phyloP scores from a whole-genome alignment of 2,329 filamentous ascomycete genomes.

The Hypoxylon sp. region DNA sequence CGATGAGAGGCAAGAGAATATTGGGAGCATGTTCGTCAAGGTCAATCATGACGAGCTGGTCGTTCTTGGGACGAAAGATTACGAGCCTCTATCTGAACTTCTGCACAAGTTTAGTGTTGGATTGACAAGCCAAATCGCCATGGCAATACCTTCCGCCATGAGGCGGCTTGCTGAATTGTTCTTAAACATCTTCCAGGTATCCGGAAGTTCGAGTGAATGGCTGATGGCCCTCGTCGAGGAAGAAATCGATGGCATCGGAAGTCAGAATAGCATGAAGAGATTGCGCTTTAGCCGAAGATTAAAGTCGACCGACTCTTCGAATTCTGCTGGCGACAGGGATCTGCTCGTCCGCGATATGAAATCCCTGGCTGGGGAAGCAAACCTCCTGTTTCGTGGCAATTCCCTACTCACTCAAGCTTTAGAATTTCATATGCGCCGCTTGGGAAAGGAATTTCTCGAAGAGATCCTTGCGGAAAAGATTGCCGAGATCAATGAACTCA shows the following conservation, averaged over 20 bases:
- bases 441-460: conserved; percentile 93
- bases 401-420: conserved; percentile 92
- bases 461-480: conserved; percentile 89
- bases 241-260: conserved; percentile 93
- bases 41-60: conserved; percentile 89
- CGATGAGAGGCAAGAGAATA: conserved; percentile 79
- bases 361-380: conserved; percentile 86
- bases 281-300: conserved; percentile 78
- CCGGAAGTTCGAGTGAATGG: conserved; percentile 87
- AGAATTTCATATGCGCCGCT: conserved; percentile 93
- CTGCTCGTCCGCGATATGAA: conserved; percentile 82
- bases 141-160: conserved; percentile 81
- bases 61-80: conserved; percentile 87
- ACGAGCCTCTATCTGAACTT: conserved; percentile 83
- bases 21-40: conserved; percentile 88
- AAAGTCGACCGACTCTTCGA: conserved; percentile 76
- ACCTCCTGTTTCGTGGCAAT: conserved; percentile 94
- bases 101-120: conserved; percentile 87
- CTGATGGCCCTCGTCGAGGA: conserved; percentile 93
- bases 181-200: conserved; percentile 95
- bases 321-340: conserved; percentile 74
- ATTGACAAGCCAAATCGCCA: conserved; percentile 85
- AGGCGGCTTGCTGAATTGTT: conserved; percentile 86
- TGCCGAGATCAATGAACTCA: conserved; percentile 87
- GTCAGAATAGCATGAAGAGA: conserved; percentile 81